Evolutionary conservation across 805 yeast species (phyloP), one percentile per base, ranked within the genome.

Genomic region (Zygosaccharomyces rouxii): DNA sequence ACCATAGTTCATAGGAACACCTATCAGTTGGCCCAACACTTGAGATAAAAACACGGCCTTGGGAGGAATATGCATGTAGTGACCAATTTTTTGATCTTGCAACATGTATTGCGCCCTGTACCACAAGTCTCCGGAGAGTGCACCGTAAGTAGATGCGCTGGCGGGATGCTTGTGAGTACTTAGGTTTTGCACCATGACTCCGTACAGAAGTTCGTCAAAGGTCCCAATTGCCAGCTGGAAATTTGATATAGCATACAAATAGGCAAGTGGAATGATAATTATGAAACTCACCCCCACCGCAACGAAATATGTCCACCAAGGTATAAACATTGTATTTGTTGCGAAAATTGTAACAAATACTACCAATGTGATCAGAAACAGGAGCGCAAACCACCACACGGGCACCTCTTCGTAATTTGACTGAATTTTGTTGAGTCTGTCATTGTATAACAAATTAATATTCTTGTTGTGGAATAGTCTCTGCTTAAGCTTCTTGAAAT

Each of bases 21-120:
- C 43, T 26, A 39, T 39, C n/a, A 39, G 7, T 14, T 39, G 43
- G 13, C 33, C 43, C 33, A 67, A 49, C 33, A 76, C 56, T 62
- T 76, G 82, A 14, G 72, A 81, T 38, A 73, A 64, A 67, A 84
- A 83, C 53, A 82, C 68, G 0, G 80, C 71, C 50, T 81, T 71
- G 1, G 88, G 89, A 0, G 85, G 80, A 16, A 84, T 68, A 54
- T 81, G 81, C 59, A 81, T 63, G 59, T 84, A 84, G 51, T 83
- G 87, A 2, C 79, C 86, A 60, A 79, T 62, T 58, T 83, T 83
- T 72, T 78, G 76, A 56, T 80, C 84, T 7, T 73, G 68, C 4
- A 39, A 25, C 21, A 39, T 39, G 21, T 39, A 74, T 53, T 76
- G 79, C 0, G 80, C 78, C 29, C 80, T 55, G 50, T 75, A 75